Evolutionary conservation across 2,329 filamentous ascomycete species (phyloP), one percentile per base, ranked within the genome.

Genomic region (Drechslera avenae): DNA sequence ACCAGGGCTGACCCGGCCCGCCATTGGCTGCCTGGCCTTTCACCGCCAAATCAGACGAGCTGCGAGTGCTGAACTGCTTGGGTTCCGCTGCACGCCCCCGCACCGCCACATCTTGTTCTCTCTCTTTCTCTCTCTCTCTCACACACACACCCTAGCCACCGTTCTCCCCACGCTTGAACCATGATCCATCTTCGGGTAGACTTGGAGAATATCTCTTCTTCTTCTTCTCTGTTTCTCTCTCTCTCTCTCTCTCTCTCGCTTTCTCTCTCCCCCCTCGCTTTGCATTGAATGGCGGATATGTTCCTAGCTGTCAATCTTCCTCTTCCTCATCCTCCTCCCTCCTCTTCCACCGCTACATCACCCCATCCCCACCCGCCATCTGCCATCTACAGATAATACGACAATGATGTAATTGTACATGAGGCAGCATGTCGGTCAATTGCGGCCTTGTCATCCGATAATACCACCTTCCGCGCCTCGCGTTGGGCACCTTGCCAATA

Each of bases 341-440:
- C n/a, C n/a, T n/a, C n/a, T n/a, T n/a, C n/a, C 35, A 21, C 14
- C 13, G 8, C 26, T 17, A 33, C 30, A 17, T 43, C 40, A 26
- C 37, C 10, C 16, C 37, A 40, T 9, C 7, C 6, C 40, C 16
- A 33, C 21, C 17, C 30, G 30, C 23, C 30, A 43, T 43, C 21
- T 34, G 30, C 17, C 39, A 42, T 42, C 14, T 21, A 35, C 13
- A 35, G 14, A 14, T 7, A 35, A 18, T 18, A 18, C 8, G 33
- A 28, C 26, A 28, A 28, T 18, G 33, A 17, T 16, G 16, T 16
- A 18, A 17, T 33, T 17, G 9, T 28, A 13, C 33, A 31, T 36
- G 12, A 45, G 42, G 42, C 42, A 33, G 35, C 42, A 45, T 45
- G 42, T 45, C 42, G 42, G 42, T 45, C 33, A 10, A 30, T 45